Conservation (phyloP, 768 basidiomycete species). For the Amanita polypyramis region DNA sequence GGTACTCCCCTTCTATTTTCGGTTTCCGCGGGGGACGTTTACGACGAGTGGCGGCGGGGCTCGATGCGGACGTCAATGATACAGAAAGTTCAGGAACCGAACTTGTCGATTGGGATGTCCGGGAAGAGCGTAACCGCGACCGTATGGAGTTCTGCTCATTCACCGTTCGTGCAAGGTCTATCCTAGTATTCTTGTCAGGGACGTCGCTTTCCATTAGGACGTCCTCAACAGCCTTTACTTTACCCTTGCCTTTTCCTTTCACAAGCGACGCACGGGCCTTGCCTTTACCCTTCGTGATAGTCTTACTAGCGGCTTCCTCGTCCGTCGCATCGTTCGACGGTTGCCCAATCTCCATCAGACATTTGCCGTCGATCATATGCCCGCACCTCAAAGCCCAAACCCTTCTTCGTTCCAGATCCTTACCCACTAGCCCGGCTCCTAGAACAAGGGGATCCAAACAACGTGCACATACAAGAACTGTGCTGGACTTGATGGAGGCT, state of each 20-base stretch:
- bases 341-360: slow-evolving; percentile 46
- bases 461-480: slow-evolving; percentile 53
- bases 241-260: slow-evolving; percentile 8
- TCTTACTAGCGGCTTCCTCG: slow-evolving; percentile 9
- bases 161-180: slow-evolving; percentile 8
- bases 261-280: slow-evolving; percentile 14
- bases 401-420: slow-evolving; percentile 33
- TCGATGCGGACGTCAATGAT: background rate
- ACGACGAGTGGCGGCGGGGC: slow-evolving; percentile 8
- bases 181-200: background rate
- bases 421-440: slow-evolving; percentile 33
- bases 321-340: slow-evolving; percentile 19
- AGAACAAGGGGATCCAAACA: slow-evolving; percentile 59
- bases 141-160: slow-evolving; percentile 12
- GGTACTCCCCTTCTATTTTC: slow-evolving; percentile 35
- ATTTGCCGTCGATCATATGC: slow-evolving; percentile 73
- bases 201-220: background rate
- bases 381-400: slow-evolving; percentile 72
- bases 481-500: slow-evolving; percentile 19
- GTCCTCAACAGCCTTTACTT: slow-evolving; percentile 1
- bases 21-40: slow-evolving; percentile 19
- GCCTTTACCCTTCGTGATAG: slow-evolving; percentile 36
- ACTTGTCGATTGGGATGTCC: background rate
- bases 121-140: slow-evolving; percentile 8
- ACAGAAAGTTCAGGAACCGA: slow-evolving; percentile 5